These are phyloP conservation scores for Trypanosoma scelopori DNA, from an alignment of 208 protist species.

Conservation along the genomic window DNA sequence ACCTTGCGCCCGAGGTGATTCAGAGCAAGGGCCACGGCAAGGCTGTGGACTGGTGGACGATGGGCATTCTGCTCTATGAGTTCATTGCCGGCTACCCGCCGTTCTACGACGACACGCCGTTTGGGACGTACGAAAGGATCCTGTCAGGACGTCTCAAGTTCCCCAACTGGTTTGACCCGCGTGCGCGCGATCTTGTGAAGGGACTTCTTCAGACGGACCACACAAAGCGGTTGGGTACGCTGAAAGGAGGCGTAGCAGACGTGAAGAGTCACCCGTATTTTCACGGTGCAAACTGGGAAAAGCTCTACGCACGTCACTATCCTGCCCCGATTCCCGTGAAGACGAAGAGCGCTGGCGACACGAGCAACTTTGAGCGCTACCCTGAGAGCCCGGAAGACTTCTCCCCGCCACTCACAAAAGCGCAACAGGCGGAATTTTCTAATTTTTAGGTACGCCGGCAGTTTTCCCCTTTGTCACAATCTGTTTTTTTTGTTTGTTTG, in stretches of 20 bases:
- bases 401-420: slow-evolving; percentile 45
- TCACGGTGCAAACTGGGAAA: slow-evolving; percentile 92
- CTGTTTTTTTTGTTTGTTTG: slow-evolving; percentile 19
- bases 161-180: slow-evolving; percentile 81
- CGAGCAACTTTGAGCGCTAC: slow-evolving; percentile 89
- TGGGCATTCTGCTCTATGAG: slow-evolving; percentile 96
- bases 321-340: slow-evolving; percentile 82
- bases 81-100: slow-evolving; percentile 93
- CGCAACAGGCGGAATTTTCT: slow-evolving; percentile 86
- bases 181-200: slow-evolving; percentile 81
- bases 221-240: slow-evolving; percentile 86
- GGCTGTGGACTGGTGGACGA: slow-evolving; percentile 97
- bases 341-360: slow-evolving; percentile 74
- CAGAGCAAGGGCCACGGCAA: slow-evolving; percentile 92
- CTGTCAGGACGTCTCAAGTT: slow-evolving; percentile 80
- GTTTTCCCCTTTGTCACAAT: too few species aligned
- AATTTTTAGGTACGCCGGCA: slow-evolving; percentile 43
- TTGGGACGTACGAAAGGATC: slow-evolving; percentile 90
- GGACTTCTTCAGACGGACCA: slow-evolving; percentile 86
- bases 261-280: slow-evolving; percentile 96
- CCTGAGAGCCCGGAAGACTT: slow-evolving; percentile 79
- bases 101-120: slow-evolving; percentile 91
- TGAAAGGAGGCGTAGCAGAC: slow-evolving; percentile 88
- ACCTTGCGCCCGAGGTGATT: slow-evolving; percentile 93
- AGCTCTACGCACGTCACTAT: slow-evolving; percentile 77